Percentiles rank a stretch among this genome's conserved stretches.
These are phyloP conservation scores for Cryptosporidium ryanae DNA, from an alignment of 169 alveolate species.

Conservation along the genomic window DNA sequence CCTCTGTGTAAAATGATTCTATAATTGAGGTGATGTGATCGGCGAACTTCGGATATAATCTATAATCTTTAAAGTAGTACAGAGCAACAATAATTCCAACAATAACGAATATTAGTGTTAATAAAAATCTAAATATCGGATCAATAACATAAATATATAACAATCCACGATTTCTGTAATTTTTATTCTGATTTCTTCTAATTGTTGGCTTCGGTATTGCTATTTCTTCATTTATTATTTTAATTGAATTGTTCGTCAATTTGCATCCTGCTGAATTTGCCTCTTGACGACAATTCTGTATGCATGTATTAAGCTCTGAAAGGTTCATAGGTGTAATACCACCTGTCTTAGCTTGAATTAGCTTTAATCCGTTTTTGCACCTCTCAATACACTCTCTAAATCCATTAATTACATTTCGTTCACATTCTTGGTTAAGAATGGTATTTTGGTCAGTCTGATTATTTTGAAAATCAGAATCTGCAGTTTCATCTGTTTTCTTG, in stretches of 20 bases:
- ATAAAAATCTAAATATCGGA: constrained; percentile 28
- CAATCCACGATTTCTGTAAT: constrained; percentile 15
- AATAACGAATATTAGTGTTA: constrained; percentile 23
- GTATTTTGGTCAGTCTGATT: constrained; percentile 2
- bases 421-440: constrained; percentile 3
- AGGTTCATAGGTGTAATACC: constrained; percentile 57
- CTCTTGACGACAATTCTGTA: constrained; percentile 21
- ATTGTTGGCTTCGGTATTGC: constrained; percentile 64
- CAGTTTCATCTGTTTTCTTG: no score
- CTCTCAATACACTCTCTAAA: constrained; percentile 59
- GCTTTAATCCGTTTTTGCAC: constrained; percentile 28
- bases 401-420: constrained; percentile 24
- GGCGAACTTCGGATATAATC: constrained; percentile 49
- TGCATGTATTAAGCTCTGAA: constrained; percentile 65
- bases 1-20: constrained; percentile 71
- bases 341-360: constrained; percentile 29
- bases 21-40: constrained; percentile 39
- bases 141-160: constrained; percentile 33
- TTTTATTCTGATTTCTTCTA: constrained; percentile 33
- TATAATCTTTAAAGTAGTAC: constrained; percentile 56
- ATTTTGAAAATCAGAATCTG: constrained; percentile 3
- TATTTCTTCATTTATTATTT: constrained; percentile 57
- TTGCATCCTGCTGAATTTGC: constrained; percentile 54
- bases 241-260: constrained; percentile 27
- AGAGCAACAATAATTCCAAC: constrained; percentile 53